These are phyloP conservation scores for Pneumocystis murina DNA, from an alignment of 1,139 yeast genomes.

Conservation along the genomic window DNA sequence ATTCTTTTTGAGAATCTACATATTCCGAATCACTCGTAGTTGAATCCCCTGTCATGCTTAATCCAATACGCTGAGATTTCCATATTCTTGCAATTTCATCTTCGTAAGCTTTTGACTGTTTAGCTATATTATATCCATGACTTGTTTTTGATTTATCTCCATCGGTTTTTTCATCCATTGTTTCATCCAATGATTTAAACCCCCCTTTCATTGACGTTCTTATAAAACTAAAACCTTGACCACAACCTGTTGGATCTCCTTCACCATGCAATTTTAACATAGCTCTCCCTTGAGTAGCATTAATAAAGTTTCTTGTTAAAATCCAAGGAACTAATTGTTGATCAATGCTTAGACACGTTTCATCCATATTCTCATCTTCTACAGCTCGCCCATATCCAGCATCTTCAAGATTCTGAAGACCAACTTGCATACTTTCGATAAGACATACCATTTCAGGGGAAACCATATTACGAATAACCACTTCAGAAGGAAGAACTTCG, in stretches of 20 bases:
- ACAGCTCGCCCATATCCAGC: slow-evolving; percentile 39
- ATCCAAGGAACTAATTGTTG: slow-evolving; percentile 94
- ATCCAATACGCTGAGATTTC: slow-evolving; percentile 65
- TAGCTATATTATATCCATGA: slow-evolving; percentile 63
- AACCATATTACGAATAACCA: slow-evolving; percentile 67
- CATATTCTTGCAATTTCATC: slow-evolving; percentile 81
- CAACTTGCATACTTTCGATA: slow-evolving; percentile 84
- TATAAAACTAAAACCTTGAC: slow-evolving; percentile 78
- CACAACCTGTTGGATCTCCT: slow-evolving; percentile 90
- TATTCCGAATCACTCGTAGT: slow-evolving; percentile 17
- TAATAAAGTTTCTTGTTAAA: slow-evolving; percentile 71
- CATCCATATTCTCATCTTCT: slow-evolving; percentile 29
- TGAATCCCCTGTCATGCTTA: slow-evolving; percentile 31
- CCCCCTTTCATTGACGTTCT: slow-evolving; percentile 94
- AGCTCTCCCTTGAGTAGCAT: slow-evolving; percentile 91
- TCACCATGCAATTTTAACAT: slow-evolving; percentile 94
- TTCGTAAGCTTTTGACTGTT: slow-evolving; percentile 84
- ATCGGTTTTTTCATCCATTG: slow-evolving; percentile 24
- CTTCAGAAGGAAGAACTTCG: slow-evolving; percentile 61
- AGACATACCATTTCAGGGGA: slow-evolving; percentile 83
- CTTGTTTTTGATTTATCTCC: slow-evolving; percentile 35
- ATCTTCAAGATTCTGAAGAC: slow-evolving; percentile 73
- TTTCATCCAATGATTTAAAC: slow-evolving; percentile 48
- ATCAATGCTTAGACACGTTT: slow-evolving; percentile 42
- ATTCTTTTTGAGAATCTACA: neutral